Percentiles rank a stretch among this genome's conserved stretches.
Conservation (phyloP, 768 basidiomycete species). For the Trametes coccinea region DNA sequence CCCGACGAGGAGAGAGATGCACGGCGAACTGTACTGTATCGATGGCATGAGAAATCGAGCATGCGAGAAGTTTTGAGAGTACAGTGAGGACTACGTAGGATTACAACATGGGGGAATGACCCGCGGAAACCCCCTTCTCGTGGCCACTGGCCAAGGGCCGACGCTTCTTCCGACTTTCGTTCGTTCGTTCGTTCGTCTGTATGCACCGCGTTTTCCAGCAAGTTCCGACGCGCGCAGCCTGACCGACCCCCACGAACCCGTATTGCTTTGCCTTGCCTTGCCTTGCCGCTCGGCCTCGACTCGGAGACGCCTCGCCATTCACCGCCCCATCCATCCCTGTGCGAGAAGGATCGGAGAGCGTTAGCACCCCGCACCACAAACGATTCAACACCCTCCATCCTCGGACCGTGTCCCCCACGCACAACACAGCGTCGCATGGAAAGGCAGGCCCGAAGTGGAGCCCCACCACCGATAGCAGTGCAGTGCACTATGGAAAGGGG, state of each 20-base stretch:
- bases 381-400: too few species aligned
- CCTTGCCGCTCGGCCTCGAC: background rate
- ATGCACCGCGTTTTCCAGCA: background rate
- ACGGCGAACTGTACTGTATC: too few species aligned
- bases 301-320: background rate
- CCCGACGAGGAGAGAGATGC: too few species aligned
- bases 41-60: too few species aligned
- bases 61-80: too few species aligned
- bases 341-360: background rate
- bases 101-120: too few species aligned
- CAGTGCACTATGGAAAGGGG: background rate
- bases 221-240: background rate
- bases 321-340: conserved; percentile 29
- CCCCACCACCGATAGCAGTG: background rate
- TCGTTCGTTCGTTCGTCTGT: background rate
- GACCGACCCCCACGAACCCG: background rate
- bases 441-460: background rate
- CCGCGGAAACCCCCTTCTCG: background rate
- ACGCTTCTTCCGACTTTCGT: background rate
- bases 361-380: background rate
- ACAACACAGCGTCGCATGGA: background rate
- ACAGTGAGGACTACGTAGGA: too few species aligned
- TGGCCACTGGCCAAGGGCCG: too few species aligned
- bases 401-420: background rate
- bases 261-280: background rate